Percentiles rank a stretch among this genome's conserved stretches.
These are phyloP conservation scores for Penicillium cosmopolitanum DNA, from an alignment of 495 filamentous ascomycete genomes.

Conservation along the genomic window DNA sequence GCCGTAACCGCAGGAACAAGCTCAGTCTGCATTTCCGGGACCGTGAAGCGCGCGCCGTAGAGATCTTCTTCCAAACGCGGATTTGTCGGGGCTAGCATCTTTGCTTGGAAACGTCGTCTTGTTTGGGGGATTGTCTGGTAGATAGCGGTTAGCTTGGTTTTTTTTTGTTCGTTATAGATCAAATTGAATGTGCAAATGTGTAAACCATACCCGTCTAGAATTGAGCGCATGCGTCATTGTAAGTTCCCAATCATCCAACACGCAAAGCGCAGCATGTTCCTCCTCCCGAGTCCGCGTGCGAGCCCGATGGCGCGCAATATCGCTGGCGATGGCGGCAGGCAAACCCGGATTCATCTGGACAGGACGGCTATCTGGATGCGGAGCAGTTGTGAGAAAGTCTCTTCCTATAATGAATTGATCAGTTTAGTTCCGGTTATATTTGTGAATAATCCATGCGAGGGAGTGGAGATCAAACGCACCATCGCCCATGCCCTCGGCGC, in stretches of 20 bases:
- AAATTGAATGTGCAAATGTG: neutral
- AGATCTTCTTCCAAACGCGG: conserved; percentile 32
- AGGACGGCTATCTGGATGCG: neutral
- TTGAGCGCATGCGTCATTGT: conserved; percentile 40
- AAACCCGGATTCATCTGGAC: neutral
- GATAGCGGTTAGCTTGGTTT: conserved; percentile 1
- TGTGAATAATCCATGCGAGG: no score
- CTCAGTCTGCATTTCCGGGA: conserved; percentile 22
- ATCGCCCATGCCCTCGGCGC: conserved; percentile 12
- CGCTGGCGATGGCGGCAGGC: neutral
- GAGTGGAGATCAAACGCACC: conserved; percentile 1
- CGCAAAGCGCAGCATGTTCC: conserved; percentile 39
- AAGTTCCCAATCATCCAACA: conserved; percentile 41
- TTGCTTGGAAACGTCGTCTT: conserved; percentile 42
- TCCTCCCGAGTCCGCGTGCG: conserved; percentile 38
- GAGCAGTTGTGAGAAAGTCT: neutral
- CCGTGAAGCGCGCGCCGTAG: conserved; percentile 33
- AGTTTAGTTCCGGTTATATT: no score
- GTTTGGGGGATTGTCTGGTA: conserved; percentile 46
- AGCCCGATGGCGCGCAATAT: neutral
- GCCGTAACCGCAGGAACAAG: neutral
- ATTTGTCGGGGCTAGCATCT: conserved; percentile 38
- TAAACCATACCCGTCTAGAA: conserved; percentile 32
- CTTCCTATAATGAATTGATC: neutral
- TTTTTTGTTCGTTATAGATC: neutral